Base-by-base conservation (phyloP, 108 stramenopile genomes). In the Schizochytrium sp. region DNA sequence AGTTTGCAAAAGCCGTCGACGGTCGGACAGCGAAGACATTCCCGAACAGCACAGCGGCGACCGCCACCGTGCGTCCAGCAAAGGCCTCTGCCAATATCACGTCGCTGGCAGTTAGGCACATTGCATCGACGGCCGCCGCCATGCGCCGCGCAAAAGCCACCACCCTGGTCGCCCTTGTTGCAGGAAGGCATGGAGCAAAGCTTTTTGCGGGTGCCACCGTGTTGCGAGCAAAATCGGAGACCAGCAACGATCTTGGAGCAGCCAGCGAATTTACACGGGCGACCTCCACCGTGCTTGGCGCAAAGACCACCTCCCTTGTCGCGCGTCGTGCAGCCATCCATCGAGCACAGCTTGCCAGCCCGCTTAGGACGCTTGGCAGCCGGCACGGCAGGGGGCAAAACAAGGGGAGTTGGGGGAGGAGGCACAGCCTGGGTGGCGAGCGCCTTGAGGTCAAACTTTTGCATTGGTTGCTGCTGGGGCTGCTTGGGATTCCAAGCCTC, bases 131-230 rank as follows among this genome's bases (percentile, higher is more conserved):
- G 76, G 3, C 76, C 76, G n/a, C 76, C 76, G 51, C 76, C 76
- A 45, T 83, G 76, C 19, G 76, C 45, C 6, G 76, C 76, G 76
- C 76, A 83, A 53, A 83, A 83, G 28, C 76, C 76, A 28, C 76
- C 76, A 83, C 76, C 76, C 5, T 83, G 76, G 28, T 83, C 76
- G n/a, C 76, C 76, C 76, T 83, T 83, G 48, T 83, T 83, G 28
- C 76, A 83, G 0, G n/a, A n/a, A 6, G 76, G 18, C 19, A 83
- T 12, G 16, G 76, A 83, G 23, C 76, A 83, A 43, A 53, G 45
- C 76, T 83, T 83, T 53, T 83, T 83, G 19, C 76, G 76, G 19
- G 76, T 83, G 45, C 76, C 76, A 12, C 76, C 76, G 23, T 83
- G 76, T 18, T 21, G 6, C 10, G 76, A 83, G 76, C 76, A 83